Evolutionary conservation across 495 filamentous ascomycete species (phyloP).

Genomic region (Daldinia caldariorum): DNA sequence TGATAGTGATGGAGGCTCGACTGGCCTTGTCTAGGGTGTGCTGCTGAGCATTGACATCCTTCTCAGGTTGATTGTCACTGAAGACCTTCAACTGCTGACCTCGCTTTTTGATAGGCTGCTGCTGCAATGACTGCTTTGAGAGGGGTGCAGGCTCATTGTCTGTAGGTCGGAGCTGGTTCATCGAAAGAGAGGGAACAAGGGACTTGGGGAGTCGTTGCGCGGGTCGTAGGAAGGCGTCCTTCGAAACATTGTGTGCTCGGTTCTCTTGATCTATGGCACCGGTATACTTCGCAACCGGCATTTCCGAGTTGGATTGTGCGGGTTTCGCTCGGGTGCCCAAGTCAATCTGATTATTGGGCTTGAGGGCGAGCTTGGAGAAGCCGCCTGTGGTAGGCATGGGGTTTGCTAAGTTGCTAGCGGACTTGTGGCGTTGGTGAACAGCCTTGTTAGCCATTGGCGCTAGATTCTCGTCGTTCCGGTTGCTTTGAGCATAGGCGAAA

Average conservation of each 20-base stretch:
- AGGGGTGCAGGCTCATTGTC: conserved; percentile 44
- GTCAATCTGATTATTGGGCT: conserved; percentile 82
- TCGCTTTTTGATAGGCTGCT: conserved; percentile 62
- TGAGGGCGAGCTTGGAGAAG: conserved; percentile 67
- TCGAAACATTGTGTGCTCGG: conserved; percentile 59
- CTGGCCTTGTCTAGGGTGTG: not conserved
- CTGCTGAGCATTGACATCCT: conserved; percentile 14
- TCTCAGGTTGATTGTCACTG: conserved; percentile 62
- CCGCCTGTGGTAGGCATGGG: conserved; percentile 63
- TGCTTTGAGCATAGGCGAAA: conserved; percentile 66
- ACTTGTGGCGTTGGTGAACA: conserved; percentile 84
- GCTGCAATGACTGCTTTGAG: conserved; percentile 53
- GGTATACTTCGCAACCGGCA: conserved; percentile 25
- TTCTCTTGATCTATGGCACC: conserved; percentile 55
- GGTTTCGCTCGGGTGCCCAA: conserved; percentile 75
- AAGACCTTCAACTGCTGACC: conserved; percentile 65
- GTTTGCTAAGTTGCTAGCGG: conserved; percentile 71
- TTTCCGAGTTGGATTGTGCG: conserved; percentile 6
- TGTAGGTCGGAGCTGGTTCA: conserved; percentile 52
- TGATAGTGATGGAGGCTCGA: not conserved
- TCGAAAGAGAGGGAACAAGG: conserved; percentile 56
- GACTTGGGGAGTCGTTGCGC: conserved; percentile 71
- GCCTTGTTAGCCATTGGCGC: conserved; percentile 66
- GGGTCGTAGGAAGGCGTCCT: conserved; percentile 64
- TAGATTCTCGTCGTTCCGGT: conserved; percentile 73